Evolutionary conservation across 495 filamentous ascomycete species (phyloP), one percentile per base, ranked within the genome.

Genomic region (Chlorociboria aeruginascens): DNA sequence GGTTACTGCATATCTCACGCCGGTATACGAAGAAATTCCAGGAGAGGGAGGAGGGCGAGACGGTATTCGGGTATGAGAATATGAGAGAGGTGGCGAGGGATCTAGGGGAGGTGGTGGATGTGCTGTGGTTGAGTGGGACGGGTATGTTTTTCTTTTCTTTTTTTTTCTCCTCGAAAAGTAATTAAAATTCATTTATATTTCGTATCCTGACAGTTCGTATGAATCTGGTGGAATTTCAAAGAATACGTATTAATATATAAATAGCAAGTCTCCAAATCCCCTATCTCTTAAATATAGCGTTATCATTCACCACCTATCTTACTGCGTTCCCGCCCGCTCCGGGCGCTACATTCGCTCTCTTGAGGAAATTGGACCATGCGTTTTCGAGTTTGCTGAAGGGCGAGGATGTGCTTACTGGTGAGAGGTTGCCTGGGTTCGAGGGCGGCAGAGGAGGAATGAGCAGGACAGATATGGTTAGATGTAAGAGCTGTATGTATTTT

Each of bases 211-310:
- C 14, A 44, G 41, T 38, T 8, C 14, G 20, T 11, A 40, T 29
- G 37, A 28, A 32, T 44, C n/a, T n/a, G n/a, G 7, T 12, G 6
- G n/a, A 16, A 17, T n/a, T 44, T 10, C n/a, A 25, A 4, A 25
- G 4, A 25, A 4, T 4, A 25, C 4, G 4, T 25, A 25, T 25
- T 25, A 4, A 25, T 4, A 25, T 4, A 25, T 25, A 6, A 10
- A 14, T 55, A 90, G 86, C 88, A 31, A 77, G 74, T 34, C 69
- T 95, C n/a, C 86, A 94, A 66, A 78, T 87, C 10, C 83, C 86
- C 30, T 87, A 83, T 57, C 70, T 95, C 8, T 76, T 95, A 17
- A 83, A 78, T 45, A 69, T 95, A 41, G 86, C 87, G 0, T 70
- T 78, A 45, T 68, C 87, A 25, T 62, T 85, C 12, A 75, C 76